Evolutionary conservation across 495 filamentous ascomycete genomes (phyloP), one percentile per base, ranked within the genome.

Genomic region (Annulohypoxylon stygium): DNA sequence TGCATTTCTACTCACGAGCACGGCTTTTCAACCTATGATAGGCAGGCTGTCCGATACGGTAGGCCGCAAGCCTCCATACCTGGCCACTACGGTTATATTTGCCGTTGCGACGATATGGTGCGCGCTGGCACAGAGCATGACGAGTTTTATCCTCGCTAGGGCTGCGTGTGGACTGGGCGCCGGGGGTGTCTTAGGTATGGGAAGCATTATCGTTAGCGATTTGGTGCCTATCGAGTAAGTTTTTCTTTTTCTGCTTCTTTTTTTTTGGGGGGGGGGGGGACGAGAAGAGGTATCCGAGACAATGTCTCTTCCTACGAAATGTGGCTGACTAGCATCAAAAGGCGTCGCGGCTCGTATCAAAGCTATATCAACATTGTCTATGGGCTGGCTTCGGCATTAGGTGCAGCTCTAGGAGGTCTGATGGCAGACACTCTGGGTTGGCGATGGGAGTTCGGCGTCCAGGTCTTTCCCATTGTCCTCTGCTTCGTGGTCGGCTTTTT

Each of bases 81-180:
- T 95, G 0, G 86, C 88, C 53, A 86, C 88, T 0, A 86, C 91
- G 25, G 68, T 80, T 23, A 79, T 93, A 39, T 93, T 95, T 73
- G 83, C 90, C 36, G 26, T 88, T 5, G 87, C 89, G 0, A 95
- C 92, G 0, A 78, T 87, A 48, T 93, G 92, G 90, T 95, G 93
- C 81, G 90, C 88, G 1, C 79, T 91, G 3, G 92, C 93, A 1
- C 85, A 85, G 71, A 91, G 86, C 73, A 94, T 94, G 72, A 85
- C 83, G 18, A 90, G 87, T 68, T 93, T 95, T 59, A 93, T 95
- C 51, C 78, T 88, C 5, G 93, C 92, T 4, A 80, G 93, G 30
- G 92, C 92, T 0, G 81, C 93, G 5, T 93, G 91, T 69, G 93
- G 92, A 14, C 78, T 94, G 7, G 92, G 91, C 10, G 92, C 91